Conservation (phyloP, 768 basidiomycete species). For the Mycena kentingensis region DNA sequence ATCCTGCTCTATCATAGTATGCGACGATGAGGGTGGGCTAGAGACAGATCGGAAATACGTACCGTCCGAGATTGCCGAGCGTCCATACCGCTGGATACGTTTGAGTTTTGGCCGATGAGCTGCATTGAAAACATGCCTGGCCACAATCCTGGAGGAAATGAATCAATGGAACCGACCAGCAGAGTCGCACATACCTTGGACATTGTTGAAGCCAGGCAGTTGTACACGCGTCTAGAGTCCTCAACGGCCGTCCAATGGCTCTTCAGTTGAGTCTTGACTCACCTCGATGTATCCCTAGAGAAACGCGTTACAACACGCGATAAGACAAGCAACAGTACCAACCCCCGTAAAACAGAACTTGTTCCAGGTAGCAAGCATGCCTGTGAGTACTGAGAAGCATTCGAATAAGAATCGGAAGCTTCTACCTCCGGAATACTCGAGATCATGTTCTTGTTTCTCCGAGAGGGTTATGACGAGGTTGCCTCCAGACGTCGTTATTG, state of each 20-base stretch:
- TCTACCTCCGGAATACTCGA: conserved; percentile 55
- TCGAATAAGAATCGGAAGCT: conserved; percentile 56
- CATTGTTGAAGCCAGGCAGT: conserved; percentile 65
- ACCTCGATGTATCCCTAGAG: conserved; percentile 1
- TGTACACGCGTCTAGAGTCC: too few species aligned
- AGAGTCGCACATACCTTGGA: not conserved
- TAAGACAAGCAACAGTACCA: conserved; percentile 67
- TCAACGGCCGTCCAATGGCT: too few species aligned
- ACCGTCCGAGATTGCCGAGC: not conserved
- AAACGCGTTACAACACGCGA: not conserved
- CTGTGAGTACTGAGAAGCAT: conserved; percentile 49
- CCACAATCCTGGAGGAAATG: too few species aligned
- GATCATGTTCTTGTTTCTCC: conserved; percentile 63
- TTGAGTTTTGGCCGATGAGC: too few species aligned
- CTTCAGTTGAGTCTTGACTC: too few species aligned
- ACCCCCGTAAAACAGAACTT: conserved; percentile 79
- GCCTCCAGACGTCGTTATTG: conserved; percentile 73
- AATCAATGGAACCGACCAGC: too few species aligned
- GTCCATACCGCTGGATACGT: conserved; percentile 85
- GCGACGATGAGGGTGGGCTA: too few species aligned
- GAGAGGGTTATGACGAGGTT: conserved; percentile 73
- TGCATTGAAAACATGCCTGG: too few species aligned
- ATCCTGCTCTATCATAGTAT: not conserved
- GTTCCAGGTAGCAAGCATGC: conserved; percentile 70
- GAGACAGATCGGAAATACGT: too few species aligned